Percentiles rank a stretch among this genome's conserved stretches.
Evolutionary conservation across 345 rosid genomes (phyloP).

Genomic region (Rubroshorea leprosula): DNA sequence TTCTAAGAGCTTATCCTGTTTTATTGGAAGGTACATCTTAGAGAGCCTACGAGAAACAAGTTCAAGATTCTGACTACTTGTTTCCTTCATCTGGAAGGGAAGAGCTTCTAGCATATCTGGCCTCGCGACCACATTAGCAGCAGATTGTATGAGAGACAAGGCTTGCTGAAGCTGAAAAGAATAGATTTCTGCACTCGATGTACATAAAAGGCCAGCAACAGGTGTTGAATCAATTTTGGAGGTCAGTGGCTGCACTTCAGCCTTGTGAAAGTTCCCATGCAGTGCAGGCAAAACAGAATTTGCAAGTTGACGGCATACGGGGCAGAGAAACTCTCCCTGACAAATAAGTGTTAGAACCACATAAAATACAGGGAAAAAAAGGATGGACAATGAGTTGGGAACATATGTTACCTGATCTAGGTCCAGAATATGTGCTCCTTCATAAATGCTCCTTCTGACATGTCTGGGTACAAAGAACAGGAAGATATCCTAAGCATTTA

Average conservation of each 20-base stretch:
- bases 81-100: slow-evolving; percentile 37
- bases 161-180: slow-evolving; percentile 51
- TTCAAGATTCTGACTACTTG: slow-evolving; percentile 41
- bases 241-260: slow-evolving; percentile 42
- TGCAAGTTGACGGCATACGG: slow-evolving; percentile 84
- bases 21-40: slow-evolving; percentile 44
- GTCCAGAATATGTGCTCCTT: slow-evolving; percentile 84
- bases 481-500: slow-evolving; percentile 8
- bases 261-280: slow-evolving; percentile 40
- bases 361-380: not conserved
- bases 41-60: slow-evolving; percentile 43
- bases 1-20: slow-evolving; percentile 34
- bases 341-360: slow-evolving; percentile 18
- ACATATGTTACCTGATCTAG: slow-evolving; percentile 56
- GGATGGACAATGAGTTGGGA: not conserved
- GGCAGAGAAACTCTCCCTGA: slow-evolving; percentile 97
- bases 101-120: slow-evolving; percentile 37
- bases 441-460: slow-evolving; percentile 63
- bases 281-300: slow-evolving; percentile 74
- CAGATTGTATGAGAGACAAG: slow-evolving; percentile 50
- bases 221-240: slow-evolving; percentile 18
- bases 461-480: slow-evolving; percentile 35
- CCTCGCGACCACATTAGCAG: slow-evolving; percentile 52
- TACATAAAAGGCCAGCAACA: slow-evolving; percentile 16
- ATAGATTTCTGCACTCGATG: slow-evolving; percentile 24